Evolutionary conservation across 2,329 filamentous ascomycete species (phyloP).

Genomic region (Aspergillus intermedius): DNA sequence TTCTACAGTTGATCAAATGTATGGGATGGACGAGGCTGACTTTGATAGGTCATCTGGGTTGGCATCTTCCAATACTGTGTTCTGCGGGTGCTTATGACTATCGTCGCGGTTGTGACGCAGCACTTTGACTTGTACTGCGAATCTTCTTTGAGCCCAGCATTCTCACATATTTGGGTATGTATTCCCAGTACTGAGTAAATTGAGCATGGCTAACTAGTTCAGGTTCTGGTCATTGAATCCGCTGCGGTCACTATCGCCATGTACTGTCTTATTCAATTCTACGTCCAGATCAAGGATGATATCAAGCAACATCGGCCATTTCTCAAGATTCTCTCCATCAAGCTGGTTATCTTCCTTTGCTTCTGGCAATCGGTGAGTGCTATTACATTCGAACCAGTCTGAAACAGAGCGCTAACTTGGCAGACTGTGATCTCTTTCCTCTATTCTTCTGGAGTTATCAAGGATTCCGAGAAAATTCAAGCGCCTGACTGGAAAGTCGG

Average conservation of each 20-base stretch:
- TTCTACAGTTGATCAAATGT: not conserved
- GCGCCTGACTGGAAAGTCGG: slow-evolving; percentile 74
- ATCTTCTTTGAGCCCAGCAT: slow-evolving; percentile 67
- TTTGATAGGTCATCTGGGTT: slow-evolving; percentile 55
- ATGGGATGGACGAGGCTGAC: not conserved
- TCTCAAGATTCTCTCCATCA: slow-evolving; percentile 78
- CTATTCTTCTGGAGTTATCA: slow-evolving; percentile 57
- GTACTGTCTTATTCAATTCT: slow-evolving; percentile 85
- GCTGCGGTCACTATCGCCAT: slow-evolving; percentile 73
- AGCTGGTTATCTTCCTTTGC: slow-evolving; percentile 83
- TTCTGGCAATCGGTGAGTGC: slow-evolving; percentile 67
- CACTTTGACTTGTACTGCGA: slow-evolving; percentile 68
- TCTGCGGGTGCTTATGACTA: slow-evolving; percentile 69
- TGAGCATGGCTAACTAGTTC: not conserved
- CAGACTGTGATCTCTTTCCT: slow-evolving; percentile 56
- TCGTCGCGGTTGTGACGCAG: slow-evolving; percentile 68
- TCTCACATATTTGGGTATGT: slow-evolving; percentile 74
- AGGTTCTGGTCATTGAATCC: slow-evolving; percentile 63
- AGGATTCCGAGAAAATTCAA: slow-evolving; percentile 55
- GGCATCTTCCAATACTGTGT: slow-evolving; percentile 82
- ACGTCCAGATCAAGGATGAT: slow-evolving; percentile 65
- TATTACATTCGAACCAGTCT: not conserved
- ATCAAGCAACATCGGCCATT: slow-evolving; percentile 65
- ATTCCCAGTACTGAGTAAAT: not conserved
- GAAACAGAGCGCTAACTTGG: slow-evolving; percentile 3